These are phyloP conservation scores for Schizosaccharomyces pombe DNA, from an alignment of 805 yeast species.

Conservation along the genomic window DNA sequence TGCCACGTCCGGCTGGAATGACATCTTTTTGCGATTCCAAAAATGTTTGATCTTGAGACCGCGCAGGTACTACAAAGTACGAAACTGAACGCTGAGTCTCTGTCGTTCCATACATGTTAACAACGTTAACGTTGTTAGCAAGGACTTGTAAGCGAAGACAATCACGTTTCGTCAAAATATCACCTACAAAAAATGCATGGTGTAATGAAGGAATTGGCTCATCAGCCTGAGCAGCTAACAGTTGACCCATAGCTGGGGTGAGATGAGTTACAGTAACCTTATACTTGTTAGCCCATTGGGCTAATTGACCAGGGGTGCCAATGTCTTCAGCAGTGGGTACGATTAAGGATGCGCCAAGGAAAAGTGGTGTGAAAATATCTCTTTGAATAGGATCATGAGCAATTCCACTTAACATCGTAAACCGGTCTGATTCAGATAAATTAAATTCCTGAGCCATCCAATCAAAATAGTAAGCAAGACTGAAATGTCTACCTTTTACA, in stretches of 20 bases:
- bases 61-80: conserved; percentile 64
- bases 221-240: conserved; percentile 82
- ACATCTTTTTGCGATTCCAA: conserved; percentile 72
- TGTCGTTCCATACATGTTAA: conserved; percentile 97
- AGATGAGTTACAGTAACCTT: conserved; percentile 90
- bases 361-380: conserved; percentile 94
- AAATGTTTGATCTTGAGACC: conserved; percentile 43
- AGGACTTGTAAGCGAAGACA: conserved; percentile 77
- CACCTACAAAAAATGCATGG: conserved; percentile 97
- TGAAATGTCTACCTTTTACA: conserved; percentile 91
- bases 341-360: conserved; percentile 75
- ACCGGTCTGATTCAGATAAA: conserved; percentile 54
- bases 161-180: conserved; percentile 88
- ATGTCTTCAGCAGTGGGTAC: conserved; percentile 95
- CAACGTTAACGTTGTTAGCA: conserved; percentile 72
- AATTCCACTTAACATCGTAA: conserved; percentile 94
- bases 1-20: conserved; percentile 97
- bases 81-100: conserved; percentile 98
- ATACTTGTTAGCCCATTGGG: conserved; percentile 86
- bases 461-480: conserved; percentile 89
- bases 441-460: conserved; percentile 89
- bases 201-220: conserved; percentile 65
- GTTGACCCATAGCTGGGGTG: conserved; percentile 98
- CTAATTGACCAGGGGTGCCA: conserved; percentile 93
- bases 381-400: conserved; percentile 99